Evolutionary conservation across 2,329 filamentous ascomycete genomes (phyloP), one percentile per base, ranked within the genome.

Genomic region (Endothia cerciana): DNA sequence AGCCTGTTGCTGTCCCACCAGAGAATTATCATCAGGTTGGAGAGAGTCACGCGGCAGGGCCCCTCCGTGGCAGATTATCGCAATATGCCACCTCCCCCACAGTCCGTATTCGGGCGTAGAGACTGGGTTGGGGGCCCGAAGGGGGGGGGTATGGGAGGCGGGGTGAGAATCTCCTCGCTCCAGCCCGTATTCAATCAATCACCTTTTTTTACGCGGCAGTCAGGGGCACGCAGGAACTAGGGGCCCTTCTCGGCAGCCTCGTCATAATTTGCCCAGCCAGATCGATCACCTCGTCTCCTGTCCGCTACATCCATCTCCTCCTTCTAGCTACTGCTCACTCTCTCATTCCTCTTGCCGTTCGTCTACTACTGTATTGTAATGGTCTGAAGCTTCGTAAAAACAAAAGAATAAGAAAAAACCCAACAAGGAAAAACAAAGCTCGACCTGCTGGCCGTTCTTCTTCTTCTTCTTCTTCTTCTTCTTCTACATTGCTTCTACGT

Each of bases 141-240:
- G 2, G 2, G n/a, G 38, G 36, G 17, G 38, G 36, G 57, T 30
- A 59, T 8, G 57, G 8, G 25, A 28, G 57, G 57, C 38, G 57
- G 25, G 57, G 36, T 59, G 57, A 59, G 40, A 45, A 59, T 59
- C 38, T 40, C 38, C 40, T 59, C 57, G 38, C 57, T 45, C 38
- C 40, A 30, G 40, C 57, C 57, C 57, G 57, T 59, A 59, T 59
- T 59, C 57, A 45, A 59, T 59, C 57, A 58, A 40, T 58, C 55
- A 58, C 22, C 55, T 25, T 40, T 53, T 33, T 33, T 56, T n/a
- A 60, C 30, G 59, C n/a, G 60, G 55, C 33, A 25, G 57, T 59
- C 57, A 59, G 57, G 57, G 57, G 57, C 40, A 59, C 57, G 57
- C 38, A 59, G 25, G 38, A 38, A 28, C 57, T 59, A 36, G 57